Conservation (phyloP, 805 yeast species). For the Jamesozyma rosinii region DNA sequence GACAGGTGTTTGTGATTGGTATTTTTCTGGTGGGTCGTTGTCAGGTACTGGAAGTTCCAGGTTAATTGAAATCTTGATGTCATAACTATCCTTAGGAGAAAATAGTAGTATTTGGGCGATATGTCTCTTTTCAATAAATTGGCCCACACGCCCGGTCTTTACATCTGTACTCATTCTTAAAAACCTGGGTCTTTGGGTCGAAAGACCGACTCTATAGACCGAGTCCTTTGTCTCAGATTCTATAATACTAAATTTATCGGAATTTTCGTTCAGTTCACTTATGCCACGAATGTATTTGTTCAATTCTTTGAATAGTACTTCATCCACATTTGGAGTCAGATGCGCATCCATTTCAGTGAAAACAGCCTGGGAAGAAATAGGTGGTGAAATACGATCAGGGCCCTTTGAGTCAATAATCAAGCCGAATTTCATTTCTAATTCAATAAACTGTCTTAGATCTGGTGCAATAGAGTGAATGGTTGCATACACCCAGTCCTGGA, state of each 20-base stretch:
- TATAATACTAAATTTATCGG: slow-evolving; percentile 47
- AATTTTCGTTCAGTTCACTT: slow-evolving; percentile 41
- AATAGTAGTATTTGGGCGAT: slow-evolving; percentile 63
- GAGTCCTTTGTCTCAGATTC: slow-evolving; percentile 57
- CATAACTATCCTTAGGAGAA: slow-evolving; percentile 70
- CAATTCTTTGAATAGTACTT: slow-evolving; percentile 49
- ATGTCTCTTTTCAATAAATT: slow-evolving; percentile 63
- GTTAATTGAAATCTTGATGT: slow-evolving; percentile 64
- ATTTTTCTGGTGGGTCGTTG: slow-evolving; percentile 45
- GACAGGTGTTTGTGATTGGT: slow-evolving; percentile 44
- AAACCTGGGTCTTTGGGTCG: slow-evolving; percentile 56
- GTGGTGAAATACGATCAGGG: slow-evolving; percentile 54
- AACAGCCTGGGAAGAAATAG: slow-evolving; percentile 61
- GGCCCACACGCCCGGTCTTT: slow-evolving; percentile 55
- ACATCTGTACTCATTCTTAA: slow-evolving; percentile 61
- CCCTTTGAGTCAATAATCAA: slow-evolving; percentile 53
- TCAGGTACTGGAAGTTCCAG: slow-evolving; percentile 61
- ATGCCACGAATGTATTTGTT: slow-evolving; percentile 46
- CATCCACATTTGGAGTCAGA: slow-evolving; percentile 60
- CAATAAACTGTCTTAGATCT: slow-evolving; percentile 45
- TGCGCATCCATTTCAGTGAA: slow-evolving; percentile 47
- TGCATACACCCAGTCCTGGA: slow-evolving; percentile 86
- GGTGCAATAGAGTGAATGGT: slow-evolving; percentile 58
- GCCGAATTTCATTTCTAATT: slow-evolving; percentile 70
- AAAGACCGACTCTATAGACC: slow-evolving; percentile 50